These are phyloP conservation scores for Globisporangium ultimum DNA, from an alignment of 352 stramenopile genomes.

Conservation along the genomic window DNA sequence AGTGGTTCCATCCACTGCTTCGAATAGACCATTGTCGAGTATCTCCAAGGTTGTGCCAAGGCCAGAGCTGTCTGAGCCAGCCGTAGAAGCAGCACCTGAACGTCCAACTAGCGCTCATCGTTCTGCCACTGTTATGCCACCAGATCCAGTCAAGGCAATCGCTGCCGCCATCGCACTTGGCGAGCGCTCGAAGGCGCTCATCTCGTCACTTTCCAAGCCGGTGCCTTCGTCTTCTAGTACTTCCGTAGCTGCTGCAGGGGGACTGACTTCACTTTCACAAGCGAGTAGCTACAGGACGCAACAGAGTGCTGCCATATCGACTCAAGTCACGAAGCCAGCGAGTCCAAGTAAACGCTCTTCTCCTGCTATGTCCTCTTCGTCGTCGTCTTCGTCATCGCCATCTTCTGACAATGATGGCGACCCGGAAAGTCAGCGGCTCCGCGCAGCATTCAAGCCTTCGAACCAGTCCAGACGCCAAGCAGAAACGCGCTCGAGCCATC, in stretches of 20 bases:
- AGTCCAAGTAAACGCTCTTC: conserved; percentile 13
- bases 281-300: not conserved
- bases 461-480: not conserved
- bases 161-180: conserved; percentile 30
- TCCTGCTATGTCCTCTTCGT: conserved; percentile 21
- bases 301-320: not conserved
- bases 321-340: not conserved
- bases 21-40: no score
- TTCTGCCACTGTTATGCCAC: not conserved
- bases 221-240: no score
- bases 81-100: not conserved
- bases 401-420: conserved; percentile 5
- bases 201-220: conserved; percentile 25
- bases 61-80: no score
- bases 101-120: not conserved
- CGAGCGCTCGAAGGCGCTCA: conserved; percentile 38
- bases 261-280: not conserved
- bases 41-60: no score
- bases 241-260: not conserved
- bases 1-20: no score
- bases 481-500: not conserved
- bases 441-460: conserved; percentile 4
- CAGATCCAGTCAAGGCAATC: conserved; percentile 18
- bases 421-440: not conserved
- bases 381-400: conserved; percentile 16